Conservation (phyloP, 306 rosid genomes). For the Medicago truncatula region DNA sequence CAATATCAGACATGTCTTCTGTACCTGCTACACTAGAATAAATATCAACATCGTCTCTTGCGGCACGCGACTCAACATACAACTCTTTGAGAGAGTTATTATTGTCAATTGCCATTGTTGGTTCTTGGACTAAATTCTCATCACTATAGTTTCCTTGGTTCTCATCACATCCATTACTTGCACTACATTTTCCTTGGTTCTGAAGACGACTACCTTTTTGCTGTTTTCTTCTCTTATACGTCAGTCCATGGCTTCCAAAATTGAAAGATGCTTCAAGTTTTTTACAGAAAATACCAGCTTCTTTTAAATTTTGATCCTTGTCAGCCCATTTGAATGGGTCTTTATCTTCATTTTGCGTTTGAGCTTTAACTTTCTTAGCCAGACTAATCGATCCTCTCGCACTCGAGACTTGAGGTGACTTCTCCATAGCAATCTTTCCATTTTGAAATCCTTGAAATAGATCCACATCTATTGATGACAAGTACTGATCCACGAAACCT, state of each 20-base stretch:
- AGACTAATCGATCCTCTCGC: conserved; percentile 56
- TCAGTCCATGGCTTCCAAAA: conserved; percentile 39
- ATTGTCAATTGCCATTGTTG: conserved; percentile 33
- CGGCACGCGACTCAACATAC: conserved; percentile 37
- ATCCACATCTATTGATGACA: conserved; percentile 48
- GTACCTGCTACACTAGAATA: conserved; percentile 40
- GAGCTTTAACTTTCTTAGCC: conserved; percentile 54
- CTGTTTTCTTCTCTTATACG: conserved; percentile 43
- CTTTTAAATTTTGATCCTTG: conserved; percentile 37
- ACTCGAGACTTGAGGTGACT: conserved; percentile 50
- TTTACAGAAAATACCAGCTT: conserved; percentile 21
- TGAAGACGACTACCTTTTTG: conserved; percentile 42
- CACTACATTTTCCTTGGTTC: conserved; percentile 33
- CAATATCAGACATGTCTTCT: conserved; percentile 56
- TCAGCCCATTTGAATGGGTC: conserved; percentile 58
- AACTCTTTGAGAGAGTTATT: conserved; percentile 35
- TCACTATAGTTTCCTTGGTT: conserved; percentile 36
- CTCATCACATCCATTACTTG: conserved; percentile 41
- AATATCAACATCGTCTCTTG: conserved; percentile 43
- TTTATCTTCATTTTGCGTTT: conserved; percentile 43
- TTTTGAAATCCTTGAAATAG: conserved; percentile 43
- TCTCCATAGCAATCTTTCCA: conserved; percentile 46
- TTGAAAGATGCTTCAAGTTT: conserved; percentile 31
- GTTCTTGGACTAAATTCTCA: conserved; percentile 41
- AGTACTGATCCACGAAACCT: conserved; percentile 64